These are phyloP conservation scores for Mycena vulgaris DNA, from an alignment of 768 basidiomycete species.

Conservation along the genomic window DNA sequence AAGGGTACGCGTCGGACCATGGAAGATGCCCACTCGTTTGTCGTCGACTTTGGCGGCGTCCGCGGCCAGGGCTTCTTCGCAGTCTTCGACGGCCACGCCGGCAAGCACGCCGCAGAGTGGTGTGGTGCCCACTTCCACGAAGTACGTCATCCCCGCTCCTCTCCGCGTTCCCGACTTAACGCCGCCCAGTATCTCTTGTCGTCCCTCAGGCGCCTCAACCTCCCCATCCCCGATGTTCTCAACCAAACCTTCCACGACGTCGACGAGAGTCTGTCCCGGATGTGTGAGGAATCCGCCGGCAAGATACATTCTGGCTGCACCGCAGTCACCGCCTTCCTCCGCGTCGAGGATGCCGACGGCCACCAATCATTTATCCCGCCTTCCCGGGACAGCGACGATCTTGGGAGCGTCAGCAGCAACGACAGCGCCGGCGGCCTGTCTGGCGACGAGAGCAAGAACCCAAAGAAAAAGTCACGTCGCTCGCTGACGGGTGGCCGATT, in stretches of 20 bases:
- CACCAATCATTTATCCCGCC: constrained; percentile 75
- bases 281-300: constrained; percentile 90
- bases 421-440: constrained; percentile 57
- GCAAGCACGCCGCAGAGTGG: constrained; percentile 99
- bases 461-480: constrained; percentile 59
- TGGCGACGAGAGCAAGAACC: constrained; percentile 46
- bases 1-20: constrained; percentile 92
- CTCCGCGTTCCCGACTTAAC: not conserved
- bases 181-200: constrained; percentile 69
- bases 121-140: constrained; percentile 97
- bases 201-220: constrained; percentile 73
- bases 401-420: constrained; percentile 59
- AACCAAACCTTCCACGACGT: constrained; percentile 97
- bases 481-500: constrained; percentile 65
- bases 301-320: constrained; percentile 98
- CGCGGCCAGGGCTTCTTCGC: constrained; percentile 98
- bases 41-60: constrained; percentile 92
- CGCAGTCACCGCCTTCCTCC: constrained; percentile 95
- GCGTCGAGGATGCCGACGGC: constrained; percentile 88
- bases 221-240: constrained; percentile 87
- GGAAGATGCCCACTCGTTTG: constrained; percentile 98
- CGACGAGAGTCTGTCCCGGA: constrained; percentile 84
- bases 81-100: constrained; percentile 98
- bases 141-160: constrained; percentile 57
- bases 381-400: constrained; percentile 38